Percentiles rank a stretch among this genome's conserved stretches.
Evolutionary conservation across 345 rosid species (phyloP).

Genomic region (Citrus reticulata): DNA sequence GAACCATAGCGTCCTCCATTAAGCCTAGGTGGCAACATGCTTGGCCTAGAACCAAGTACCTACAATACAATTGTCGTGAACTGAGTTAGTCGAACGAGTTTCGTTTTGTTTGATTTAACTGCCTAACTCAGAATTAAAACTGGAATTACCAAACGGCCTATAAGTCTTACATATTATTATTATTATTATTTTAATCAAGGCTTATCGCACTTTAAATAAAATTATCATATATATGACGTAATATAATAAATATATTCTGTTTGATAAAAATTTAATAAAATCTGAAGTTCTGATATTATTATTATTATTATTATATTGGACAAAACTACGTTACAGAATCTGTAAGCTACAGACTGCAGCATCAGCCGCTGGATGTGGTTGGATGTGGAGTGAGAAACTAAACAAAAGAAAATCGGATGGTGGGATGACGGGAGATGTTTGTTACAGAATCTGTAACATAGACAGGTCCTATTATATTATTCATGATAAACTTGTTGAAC

Average conservation of each 20-base stretch:
- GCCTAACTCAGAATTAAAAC: background rate
- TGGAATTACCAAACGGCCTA: background rate
- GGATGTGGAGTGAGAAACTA: no score
- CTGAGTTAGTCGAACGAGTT: background rate
- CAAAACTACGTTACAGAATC: no score
- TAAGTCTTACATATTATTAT: background rate
- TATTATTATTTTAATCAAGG: no score
- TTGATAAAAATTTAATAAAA: background rate
- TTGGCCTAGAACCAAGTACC: conserved; percentile 82
- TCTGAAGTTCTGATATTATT: background rate
- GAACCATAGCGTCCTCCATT: conserved; percentile 97
- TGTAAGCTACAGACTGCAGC: no score
- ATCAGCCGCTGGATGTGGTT: no score
- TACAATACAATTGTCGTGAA: conserved; percentile 7
- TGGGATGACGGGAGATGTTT: no score
- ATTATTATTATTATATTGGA: no score
- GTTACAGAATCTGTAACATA: no score
- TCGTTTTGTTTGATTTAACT: background rate
- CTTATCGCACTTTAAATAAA: no score
- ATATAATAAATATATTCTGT: background rate
- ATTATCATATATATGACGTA: no score
- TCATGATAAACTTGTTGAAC: background rate
- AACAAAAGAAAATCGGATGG: no score
- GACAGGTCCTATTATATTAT: no score
- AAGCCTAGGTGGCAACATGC: conserved; percentile 91